Conservation (phyloP, 768 basidiomycete species). For the Tricholoma hemisulphureum region DNA sequence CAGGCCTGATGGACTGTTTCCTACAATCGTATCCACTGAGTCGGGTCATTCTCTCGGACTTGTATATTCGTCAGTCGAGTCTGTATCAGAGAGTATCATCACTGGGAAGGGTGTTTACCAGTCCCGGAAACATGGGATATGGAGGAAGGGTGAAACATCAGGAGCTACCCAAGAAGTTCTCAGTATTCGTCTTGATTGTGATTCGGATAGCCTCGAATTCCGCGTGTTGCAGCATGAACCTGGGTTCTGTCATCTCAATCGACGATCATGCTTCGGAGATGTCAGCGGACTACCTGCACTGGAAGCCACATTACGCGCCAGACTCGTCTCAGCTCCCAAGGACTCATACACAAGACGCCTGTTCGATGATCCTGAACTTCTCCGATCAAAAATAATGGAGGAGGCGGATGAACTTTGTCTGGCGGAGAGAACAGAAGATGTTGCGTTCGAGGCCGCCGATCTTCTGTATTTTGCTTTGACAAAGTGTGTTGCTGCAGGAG, state of each 20-base stretch:
- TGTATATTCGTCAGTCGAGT: slow-evolving; percentile 90
- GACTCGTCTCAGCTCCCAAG: slow-evolving; percentile 74
- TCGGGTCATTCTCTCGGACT: slow-evolving; percentile 81
- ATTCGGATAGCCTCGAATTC: slow-evolving; percentile 89
- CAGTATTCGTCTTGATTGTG: slow-evolving; percentile 85
- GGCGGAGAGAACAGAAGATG: slow-evolving; percentile 72
- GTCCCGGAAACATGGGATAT: slow-evolving; percentile 92
- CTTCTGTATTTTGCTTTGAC: slow-evolving; percentile 89
- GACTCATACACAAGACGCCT: slow-evolving; percentile 90
- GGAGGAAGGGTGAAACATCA: slow-evolving; percentile 96
- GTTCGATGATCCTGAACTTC: slow-evolving; percentile 77
- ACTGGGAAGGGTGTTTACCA: slow-evolving; percentile 94
- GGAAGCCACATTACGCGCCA: slow-evolving; percentile 71
- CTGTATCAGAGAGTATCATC: slow-evolving; percentile 80
- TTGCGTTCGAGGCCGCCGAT: slow-evolving; percentile 95
- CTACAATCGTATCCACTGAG: slow-evolving; percentile 85
- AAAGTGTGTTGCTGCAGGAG: slow-evolving; percentile 80
- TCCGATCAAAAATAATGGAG: slow-evolving; percentile 94
- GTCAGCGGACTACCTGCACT: slow-evolving; percentile 76
- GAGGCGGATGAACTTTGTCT: slow-evolving; percentile 96
- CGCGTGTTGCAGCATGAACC: slow-evolving; percentile 84
- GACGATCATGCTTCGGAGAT: slow-evolving; percentile 87
- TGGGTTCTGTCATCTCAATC: slow-evolving; percentile 92
- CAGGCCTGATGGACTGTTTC: slow-evolving; percentile 87
- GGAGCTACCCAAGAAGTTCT: slow-evolving; percentile 90